Conservation (phyloP, 2,329 filamentous ascomycete species). For the Gremmenia infestans region DNA sequence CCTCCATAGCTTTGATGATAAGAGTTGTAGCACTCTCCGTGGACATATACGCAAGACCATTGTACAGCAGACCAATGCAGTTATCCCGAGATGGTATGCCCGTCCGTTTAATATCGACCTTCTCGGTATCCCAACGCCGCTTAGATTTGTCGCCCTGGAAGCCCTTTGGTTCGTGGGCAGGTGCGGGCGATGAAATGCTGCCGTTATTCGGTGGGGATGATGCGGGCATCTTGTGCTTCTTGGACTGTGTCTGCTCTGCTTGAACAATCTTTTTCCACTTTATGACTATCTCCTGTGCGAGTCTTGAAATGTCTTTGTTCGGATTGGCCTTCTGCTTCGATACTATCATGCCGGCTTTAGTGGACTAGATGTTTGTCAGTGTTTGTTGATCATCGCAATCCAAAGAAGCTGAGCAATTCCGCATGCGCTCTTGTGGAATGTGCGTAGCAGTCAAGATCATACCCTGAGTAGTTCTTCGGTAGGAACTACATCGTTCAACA, state of each 20-base stretch:
- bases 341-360: constrained; percentile 85
- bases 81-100: constrained; percentile 70
- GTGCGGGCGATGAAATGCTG: constrained; percentile 31
- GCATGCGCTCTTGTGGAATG: constrained; percentile 18
- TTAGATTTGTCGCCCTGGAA: constrained; percentile 68
- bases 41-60: constrained; percentile 71
- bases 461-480: constrained; percentile 87
- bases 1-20: constrained; percentile 70
- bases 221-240: constrained; percentile 28
- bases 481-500: constrained; percentile 75
- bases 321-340: constrained; percentile 73
- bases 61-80: constrained; percentile 88
- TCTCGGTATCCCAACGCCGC: constrained; percentile 76
- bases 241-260: constrained; percentile 52
- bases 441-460: constrained; percentile 33
- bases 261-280: constrained; percentile 84
- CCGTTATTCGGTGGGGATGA: constrained; percentile 21
- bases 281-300: constrained; percentile 76
- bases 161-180: constrained; percentile 40
- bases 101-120: constrained; percentile 72
- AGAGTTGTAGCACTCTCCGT: constrained; percentile 67
- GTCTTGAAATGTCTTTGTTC: constrained; percentile 73
- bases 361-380: constrained; percentile 48
- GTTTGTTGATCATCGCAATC: not conserved
- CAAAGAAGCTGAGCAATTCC: not conserved